These are phyloP conservation scores for Ilyonectria robusta DNA, from an alignment of 2,329 filamentous ascomycete species.

Conservation along the genomic window DNA sequence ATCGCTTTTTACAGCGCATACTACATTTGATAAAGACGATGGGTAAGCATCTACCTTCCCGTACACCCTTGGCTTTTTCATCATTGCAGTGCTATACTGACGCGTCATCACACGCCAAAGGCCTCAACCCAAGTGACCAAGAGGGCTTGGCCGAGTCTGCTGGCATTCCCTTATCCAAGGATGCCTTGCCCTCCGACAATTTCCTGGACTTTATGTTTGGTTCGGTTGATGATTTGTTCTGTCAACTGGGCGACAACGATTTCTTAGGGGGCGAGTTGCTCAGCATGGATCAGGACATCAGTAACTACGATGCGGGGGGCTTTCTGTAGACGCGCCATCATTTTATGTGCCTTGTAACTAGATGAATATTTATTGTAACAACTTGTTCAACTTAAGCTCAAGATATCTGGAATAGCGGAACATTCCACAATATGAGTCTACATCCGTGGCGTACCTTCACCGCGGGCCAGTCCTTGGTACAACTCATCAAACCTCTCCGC, in stretches of 20 bases:
- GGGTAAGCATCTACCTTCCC: conserved; percentile 14
- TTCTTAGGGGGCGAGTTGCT: conserved; percentile 19
- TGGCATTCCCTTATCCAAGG: background rate
- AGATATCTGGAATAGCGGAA: background rate
- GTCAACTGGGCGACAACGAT: conserved; percentile 25
- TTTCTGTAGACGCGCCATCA: conserved; percentile 7
- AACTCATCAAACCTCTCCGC: conserved; percentile 66
- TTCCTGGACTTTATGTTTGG: conserved; percentile 31
- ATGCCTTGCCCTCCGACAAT: background rate
- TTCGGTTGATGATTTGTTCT: conserved; percentile 26
- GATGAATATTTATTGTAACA: background rate
- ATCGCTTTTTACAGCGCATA: conserved; percentile 41
- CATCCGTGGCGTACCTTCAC: background rate
- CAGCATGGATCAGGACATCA: conserved; percentile 27
- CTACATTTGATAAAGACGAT: conserved; percentile 32
- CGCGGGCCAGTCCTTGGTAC: conserved; percentile 41
- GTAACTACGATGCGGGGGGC: conserved; percentile 12
- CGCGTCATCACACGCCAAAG: background rate
- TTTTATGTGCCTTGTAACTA: background rate
- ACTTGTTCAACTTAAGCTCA: background rate
- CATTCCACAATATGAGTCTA: background rate
- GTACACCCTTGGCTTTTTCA: background rate
- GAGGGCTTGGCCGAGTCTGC: conserved; percentile 4
- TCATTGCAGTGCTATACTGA: background rate
- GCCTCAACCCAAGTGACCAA: background rate